Base-by-base conservation (phyloP, 1,284 basidiomycete genomes). In the Farysia itapuensis region DNA sequence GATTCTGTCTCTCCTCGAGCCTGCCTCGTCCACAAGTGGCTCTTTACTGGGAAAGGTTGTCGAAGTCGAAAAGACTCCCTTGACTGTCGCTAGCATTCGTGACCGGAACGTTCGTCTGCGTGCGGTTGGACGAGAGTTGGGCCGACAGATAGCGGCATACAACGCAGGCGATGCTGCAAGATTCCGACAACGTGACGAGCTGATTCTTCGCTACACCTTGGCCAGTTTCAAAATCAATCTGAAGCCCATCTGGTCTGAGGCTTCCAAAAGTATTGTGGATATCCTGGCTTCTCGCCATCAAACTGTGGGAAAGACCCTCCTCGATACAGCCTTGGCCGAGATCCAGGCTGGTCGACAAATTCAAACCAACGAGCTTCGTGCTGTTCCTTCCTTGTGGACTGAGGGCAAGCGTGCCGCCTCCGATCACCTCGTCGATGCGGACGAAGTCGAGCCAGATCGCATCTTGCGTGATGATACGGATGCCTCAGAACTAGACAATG, bases 191-290 rank as follows among this genome's bases (percentile, higher is more conserved):
- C 43, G 52, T 2, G 44, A 58, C 26, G 38, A 45, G 4, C 35
- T 70, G n/a, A 43, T 69, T 4, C 35, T 65, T 15, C 48, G 47
- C 12, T 73, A 69, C 44, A 40, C 72, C 15, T 51, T 74, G 28
- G 64, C 64, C 36, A 72, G 64, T 24, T 43, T 74, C 42, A 75
- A 73, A 56, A 42, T 76, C 46, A 76, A 76, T 29, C 47, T 76
- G 31, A 50, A 57, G n/a, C 74, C 74, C 0, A 41, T 75, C 22
- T 76, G 74, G 74, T 39, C 43, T 5, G 74, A 74, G 35, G 52
- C 54, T 16, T 59, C 64, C 39, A 59, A 63, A 35, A 60, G 69
- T 7, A 35, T 76, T 3, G 54, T 63, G 2, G 72, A 72, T 22
- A 45, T 75, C 13, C 53, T 63, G 16, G 52, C 14, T 7, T 45